Evolutionary conservation across 2,329 filamentous ascomycete genomes (phyloP).

Genomic region (Botryosphaeria dothidea): DNA sequence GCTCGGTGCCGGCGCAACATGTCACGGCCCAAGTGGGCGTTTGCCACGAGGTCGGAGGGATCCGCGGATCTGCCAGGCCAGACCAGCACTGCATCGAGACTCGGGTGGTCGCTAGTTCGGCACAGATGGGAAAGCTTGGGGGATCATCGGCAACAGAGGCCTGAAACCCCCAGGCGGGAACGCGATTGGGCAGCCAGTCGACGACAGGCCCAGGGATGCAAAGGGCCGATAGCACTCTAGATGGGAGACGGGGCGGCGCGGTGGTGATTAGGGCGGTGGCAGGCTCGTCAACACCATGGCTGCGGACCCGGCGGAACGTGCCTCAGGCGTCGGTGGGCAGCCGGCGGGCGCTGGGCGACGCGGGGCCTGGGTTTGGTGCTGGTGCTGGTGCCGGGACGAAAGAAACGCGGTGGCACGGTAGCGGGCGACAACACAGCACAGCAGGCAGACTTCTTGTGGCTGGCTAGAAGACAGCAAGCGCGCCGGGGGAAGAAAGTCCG

Average conservation of each 20-base stretch:
- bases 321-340: too few relatives aligned
- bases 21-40: conserved; percentile 5
- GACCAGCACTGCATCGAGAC: background rate
- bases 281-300: background rate
- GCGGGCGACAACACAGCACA: too few relatives aligned
- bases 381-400: too few relatives aligned
- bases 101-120: background rate
- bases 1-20: background rate
- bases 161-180: background rate
- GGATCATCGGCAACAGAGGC: background rate
- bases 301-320: background rate
- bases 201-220: background rate
- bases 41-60: conserved; percentile 12
- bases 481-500: background rate
- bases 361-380: too few relatives aligned
- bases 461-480: too few relatives aligned
- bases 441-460: too few relatives aligned
- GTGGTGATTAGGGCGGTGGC: background rate
- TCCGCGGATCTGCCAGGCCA: conserved; percentile 3
- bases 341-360: too few relatives aligned
- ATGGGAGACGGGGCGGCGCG: background rate
- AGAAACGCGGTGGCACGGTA: too few relatives aligned
- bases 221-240: background rate
- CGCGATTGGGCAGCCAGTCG: conserved; percentile 2
- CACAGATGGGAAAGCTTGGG: background rate